Base-by-base conservation (phyloP, 768 basidiomycete genomes). In the Symmetrospora coprosmae region DNA sequence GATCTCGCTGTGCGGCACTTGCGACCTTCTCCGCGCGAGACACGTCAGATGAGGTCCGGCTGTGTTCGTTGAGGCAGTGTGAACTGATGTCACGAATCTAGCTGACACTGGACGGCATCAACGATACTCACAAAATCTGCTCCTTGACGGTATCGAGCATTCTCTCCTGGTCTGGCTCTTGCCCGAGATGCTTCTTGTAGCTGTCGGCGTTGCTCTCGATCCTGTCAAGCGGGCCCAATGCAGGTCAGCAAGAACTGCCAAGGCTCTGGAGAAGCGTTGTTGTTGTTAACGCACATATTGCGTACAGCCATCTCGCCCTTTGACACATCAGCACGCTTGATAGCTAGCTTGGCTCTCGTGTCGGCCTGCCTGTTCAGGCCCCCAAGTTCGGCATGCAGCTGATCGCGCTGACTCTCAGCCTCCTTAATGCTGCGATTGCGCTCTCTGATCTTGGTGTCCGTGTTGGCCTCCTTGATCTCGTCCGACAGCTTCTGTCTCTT, bases 361-460 rank as follows among this genome's bases (percentile, higher is more conserved):
- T 90, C 85, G 0, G 86, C 83, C 70, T 96, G 89, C 43, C 80
- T 67, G 66, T 81, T 87, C 66, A 94, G 72, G 1, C 76, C 73
- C 31, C 80, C 77, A 39, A 90, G 76, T 63, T 94, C 91, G 0
- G 72, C 65, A 55, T 83, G 86, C 62, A 92, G 73, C 19, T 71
- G 70, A 17, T 91, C 87, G 50, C 84, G 76, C 46, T 76, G 77
- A 34, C 80, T 81, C 62, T 96, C 87, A 49, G 87, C 74, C 25
- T 65, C 69, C 34, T 82, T 78, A n/a, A 76, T 74, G 60, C 78
- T 58, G 14, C 62, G 52, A 1, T 45, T 50, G 30, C 70, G 68
- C 9, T 67, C 63, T 2, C 68, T 51, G 16, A 73, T 56, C 34
- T 50, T 60, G 55, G 14, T 30, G 37, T 74, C 73, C 41, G 65